These are phyloP conservation scores for Paulownia fortunei DNA, from an alignment of 257 asterid species.

Conservation along the genomic window DNA sequence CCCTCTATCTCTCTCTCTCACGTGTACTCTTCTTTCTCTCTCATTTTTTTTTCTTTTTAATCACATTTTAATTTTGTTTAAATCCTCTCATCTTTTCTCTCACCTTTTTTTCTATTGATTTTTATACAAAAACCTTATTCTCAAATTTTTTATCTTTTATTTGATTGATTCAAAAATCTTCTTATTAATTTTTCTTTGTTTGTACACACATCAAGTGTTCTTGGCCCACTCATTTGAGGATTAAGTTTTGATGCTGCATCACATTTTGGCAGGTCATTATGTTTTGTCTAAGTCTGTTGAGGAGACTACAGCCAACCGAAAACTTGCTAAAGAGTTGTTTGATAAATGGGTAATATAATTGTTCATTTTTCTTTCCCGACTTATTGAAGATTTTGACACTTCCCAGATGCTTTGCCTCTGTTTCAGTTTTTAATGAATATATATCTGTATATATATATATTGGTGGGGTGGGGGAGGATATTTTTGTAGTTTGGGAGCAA, in stretches of 20 bases:
- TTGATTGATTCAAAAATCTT: constrained; percentile 8
- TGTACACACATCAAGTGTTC: background rate
- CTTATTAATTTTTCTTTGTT: background rate
- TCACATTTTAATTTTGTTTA: background rate
- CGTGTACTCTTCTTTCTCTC: background rate
- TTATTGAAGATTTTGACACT: constrained; percentile 4
- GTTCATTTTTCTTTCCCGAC: background rate
- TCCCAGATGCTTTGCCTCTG: background rate
- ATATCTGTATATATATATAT: no score
- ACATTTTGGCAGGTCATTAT: constrained; percentile 75
- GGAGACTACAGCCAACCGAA: constrained; percentile 90
- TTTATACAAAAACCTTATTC: background rate
- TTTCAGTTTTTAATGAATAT: background rate
- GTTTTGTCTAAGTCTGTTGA: constrained; percentile 95
- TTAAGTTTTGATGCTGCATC: constrained; percentile 8
- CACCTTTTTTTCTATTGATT: background rate
- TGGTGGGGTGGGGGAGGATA: background rate
- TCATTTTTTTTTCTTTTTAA: background rate
- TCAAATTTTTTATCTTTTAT: constrained; percentile 5
- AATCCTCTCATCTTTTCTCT: background rate
- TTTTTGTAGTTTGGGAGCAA: background rate
- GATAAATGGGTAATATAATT: constrained; percentile 86
- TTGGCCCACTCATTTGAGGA: constrained; percentile 23
- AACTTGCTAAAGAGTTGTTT: constrained; percentile 94
- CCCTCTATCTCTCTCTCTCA: background rate